Evolutionary conservation across 108 stramenopile species (phyloP).

Genomic region (Nitzschia putrida): DNA sequence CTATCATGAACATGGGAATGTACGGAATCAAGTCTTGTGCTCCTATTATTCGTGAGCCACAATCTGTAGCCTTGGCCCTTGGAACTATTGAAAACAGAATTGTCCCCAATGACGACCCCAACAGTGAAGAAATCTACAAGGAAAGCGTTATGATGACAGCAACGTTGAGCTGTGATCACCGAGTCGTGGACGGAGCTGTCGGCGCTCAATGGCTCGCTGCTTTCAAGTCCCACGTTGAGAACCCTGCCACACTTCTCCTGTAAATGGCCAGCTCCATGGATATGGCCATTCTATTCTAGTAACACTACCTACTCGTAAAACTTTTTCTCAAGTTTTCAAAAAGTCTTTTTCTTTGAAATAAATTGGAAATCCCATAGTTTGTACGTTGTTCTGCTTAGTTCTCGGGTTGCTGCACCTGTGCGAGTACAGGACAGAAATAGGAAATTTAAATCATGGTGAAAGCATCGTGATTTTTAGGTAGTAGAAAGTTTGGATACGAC

Average conservation of each 20-base stretch:
- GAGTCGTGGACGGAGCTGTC: conserved; percentile 96
- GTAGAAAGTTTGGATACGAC: too few relatives aligned
- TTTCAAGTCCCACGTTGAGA: conserved; percentile 87
- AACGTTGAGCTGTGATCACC: conserved; percentile 94
- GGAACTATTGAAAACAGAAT: conserved; percentile 88
- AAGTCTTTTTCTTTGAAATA: too few relatives aligned
- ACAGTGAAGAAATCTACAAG: conserved; percentile 77
- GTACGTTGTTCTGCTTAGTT: too few relatives aligned
- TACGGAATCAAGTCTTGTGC: conserved; percentile 97
- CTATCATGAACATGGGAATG: conserved; percentile 98
- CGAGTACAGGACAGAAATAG: too few relatives aligned
- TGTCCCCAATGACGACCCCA: conserved; percentile 69
- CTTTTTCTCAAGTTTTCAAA: too few relatives aligned
- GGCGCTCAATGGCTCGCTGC: conserved; percentile 91
- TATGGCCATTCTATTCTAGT: background rate
- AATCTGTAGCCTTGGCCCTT: conserved; percentile 96
- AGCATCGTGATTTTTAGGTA: too few relatives aligned
- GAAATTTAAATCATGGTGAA: too few relatives aligned
- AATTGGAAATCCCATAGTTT: too few relatives aligned
- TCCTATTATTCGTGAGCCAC: conserved; percentile 99
- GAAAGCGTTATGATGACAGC: conserved; percentile 89
- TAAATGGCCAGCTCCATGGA: conserved; percentile 36
- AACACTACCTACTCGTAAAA: too few relatives aligned
- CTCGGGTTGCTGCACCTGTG: too few relatives aligned
- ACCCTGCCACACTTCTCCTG: conserved; percentile 91